Evolutionary conservation across 106 monocot species (phyloP).

Genomic region (Dactylorhiza incarnata): DNA sequence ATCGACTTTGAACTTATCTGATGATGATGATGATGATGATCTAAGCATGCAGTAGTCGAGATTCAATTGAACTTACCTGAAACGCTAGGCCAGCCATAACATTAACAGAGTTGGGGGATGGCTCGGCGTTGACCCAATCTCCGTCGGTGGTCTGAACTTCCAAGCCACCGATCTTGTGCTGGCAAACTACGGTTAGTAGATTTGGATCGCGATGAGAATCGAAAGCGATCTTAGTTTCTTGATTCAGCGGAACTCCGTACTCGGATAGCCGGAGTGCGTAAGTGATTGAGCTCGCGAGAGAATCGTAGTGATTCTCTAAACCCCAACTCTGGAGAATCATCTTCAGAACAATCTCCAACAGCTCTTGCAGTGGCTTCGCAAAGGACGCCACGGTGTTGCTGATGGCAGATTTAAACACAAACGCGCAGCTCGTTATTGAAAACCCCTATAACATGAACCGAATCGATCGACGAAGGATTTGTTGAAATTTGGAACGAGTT

Average conservation of each 20-base stretch:
- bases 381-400: conserved; percentile 26
- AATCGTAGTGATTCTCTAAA: conserved; percentile 18
- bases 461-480: no score
- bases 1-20: no score
- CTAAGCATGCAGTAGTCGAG: no score
- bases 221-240: conserved; percentile 12
- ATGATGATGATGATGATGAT: no score
- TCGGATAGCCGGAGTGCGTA: conserved; percentile 18
- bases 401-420: neutral
- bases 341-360: conserved; percentile 27
- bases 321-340: conserved; percentile 45
- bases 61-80: conserved; percentile 2
- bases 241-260: conserved; percentile 20
- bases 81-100: conserved; percentile 22
- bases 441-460: no score
- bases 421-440: no score
- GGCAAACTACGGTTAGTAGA: conserved; percentile 21
- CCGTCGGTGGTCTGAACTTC: conserved; percentile 28
- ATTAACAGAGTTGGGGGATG: conserved; percentile 23
- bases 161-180: conserved; percentile 32
- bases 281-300: conserved; percentile 8
- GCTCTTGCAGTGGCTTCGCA: conserved; percentile 7
- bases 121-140: conserved; percentile 12
- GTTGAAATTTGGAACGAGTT: no score
- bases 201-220: conserved; percentile 17